phyloP scores from a whole-genome alignment of 2,329 filamentous ascomycete genomes.

The Penicillium sp. region DNA sequence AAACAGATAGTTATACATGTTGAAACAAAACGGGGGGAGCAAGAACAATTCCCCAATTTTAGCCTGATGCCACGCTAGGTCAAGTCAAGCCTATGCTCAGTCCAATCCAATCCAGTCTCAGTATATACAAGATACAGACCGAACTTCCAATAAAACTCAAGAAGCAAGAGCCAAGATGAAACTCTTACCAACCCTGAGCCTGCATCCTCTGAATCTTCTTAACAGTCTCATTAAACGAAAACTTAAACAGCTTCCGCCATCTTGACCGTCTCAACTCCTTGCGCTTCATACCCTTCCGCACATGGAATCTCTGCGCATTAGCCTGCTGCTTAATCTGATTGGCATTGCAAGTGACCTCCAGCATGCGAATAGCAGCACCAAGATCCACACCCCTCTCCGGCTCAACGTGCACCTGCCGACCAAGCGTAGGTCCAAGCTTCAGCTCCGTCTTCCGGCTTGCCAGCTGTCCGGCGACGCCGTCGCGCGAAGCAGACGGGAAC shows the following conservation, averaged over 20 bases:
- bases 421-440: constrained; percentile 39
- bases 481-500: neutral
- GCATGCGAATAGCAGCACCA: constrained; percentile 26
- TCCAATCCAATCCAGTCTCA: constrained; percentile 11
- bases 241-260: constrained; percentile 48
- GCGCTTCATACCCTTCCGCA: constrained; percentile 41
- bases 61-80: constrained; percentile 7
- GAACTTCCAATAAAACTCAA: neutral
- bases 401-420: constrained; percentile 37
- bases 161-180: neutral
- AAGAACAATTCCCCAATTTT: neutral
- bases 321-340: constrained; percentile 38
- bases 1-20: constrained; percentile 17
- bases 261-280: constrained; percentile 41
- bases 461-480: constrained; percentile 12
- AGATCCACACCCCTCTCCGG: constrained; percentile 35
- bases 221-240: constrained; percentile 45
- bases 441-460: constrained; percentile 30
- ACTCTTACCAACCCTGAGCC: constrained; percentile 46
- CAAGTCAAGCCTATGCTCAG: constrained; percentile 1
- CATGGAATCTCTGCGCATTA: constrained; percentile 41
- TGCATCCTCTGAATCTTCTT: constrained; percentile 45
- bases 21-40: constrained; percentile 1
- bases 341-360: constrained; percentile 25
- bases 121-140: constrained; percentile 17